These are phyloP conservation scores for Pyricularia sp. DNA, from an alignment of 2,329 filamentous ascomycete species.

Conservation along the genomic window DNA sequence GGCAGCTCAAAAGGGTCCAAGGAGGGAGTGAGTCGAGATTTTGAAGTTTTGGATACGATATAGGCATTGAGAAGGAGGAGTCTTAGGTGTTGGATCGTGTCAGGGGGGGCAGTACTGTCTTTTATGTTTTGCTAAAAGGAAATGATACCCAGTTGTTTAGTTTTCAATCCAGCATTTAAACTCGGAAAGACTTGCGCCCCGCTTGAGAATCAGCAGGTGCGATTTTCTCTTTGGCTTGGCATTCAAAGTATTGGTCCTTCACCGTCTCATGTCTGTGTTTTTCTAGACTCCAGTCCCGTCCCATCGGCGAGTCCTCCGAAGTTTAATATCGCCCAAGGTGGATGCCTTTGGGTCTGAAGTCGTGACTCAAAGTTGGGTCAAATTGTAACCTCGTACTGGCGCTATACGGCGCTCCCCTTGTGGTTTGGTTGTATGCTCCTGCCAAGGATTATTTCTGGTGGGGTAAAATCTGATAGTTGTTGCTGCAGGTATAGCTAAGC, in stretches of 20 bases:
- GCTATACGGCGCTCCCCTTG: too few species aligned
- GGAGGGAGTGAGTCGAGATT: neutral
- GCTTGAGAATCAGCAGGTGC: neutral
- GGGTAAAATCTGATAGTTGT: too few species aligned
- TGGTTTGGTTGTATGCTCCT: too few species aligned
- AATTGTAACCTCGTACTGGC: neutral
- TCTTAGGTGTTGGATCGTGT: neutral
- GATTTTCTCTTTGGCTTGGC: neutral
- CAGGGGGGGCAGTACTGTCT: neutral
- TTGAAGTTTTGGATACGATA: neutral
- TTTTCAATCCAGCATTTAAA: slow-evolving; percentile 1
- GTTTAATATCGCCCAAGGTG: neutral
- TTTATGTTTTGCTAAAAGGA: neutral
- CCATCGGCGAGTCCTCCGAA: neutral
- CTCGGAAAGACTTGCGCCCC: neutral
- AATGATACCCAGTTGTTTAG: slow-evolving; percentile 2
- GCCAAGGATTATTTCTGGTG: too few species aligned
- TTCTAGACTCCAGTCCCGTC: neutral
- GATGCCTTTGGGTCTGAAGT: neutral
- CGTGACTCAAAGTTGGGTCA: neutral
- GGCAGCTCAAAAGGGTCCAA: neutral
- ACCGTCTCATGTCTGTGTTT: neutral
- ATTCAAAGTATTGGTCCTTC: neutral
- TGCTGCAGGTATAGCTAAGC: too few species aligned
- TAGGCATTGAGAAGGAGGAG: neutral